Base-by-base conservation (phyloP, 2,329 filamentous ascomycete genomes). In the Neophaeococcomyces aloes region DNA sequence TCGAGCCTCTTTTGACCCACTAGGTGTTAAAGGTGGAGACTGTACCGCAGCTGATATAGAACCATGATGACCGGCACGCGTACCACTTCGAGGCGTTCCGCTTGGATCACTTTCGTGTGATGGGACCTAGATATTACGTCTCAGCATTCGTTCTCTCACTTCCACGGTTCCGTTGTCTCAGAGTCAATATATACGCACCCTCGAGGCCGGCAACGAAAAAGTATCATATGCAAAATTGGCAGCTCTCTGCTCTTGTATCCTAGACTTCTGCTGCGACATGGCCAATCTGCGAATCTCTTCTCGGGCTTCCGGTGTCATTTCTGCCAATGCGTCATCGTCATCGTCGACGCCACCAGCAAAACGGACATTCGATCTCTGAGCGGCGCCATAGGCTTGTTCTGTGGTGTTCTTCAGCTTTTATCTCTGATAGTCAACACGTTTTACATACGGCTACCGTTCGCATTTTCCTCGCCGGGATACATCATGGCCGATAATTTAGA, bases 191-290 rank as follows among this genome's bases (percentile, higher is more conserved):
- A 30, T 32, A 63, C 64, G 41, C 64, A 68, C 64, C 51, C 64
- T 63, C 33, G 59, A 65, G 13, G 62, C 57, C 47, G 91, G 89
- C 41, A 96, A 71, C 29, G 91, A 96, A 51, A 94, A 80, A 27
- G 89, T 82, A 61, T 95, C 88, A 58, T 88, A 96, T 33, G 83
- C 80, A 65, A 86, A 94, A 59, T 87, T 85, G 59, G 83, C 83
- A 70, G 94, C 78, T 51, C 88, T 78, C 45, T 79, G 75, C 56
- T 88, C 82, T 66, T 95, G 88, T 48, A 94, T 72, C 55, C 81
- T 78, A 36, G 79, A 75, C 49, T 78, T 78, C 52, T 86, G 82
- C 19, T 94, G 69, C 18, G 78, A 80, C 54, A 79, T 76, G 39
- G 83, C 80, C 48, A 94, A 68, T 47, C 78, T 79, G 53, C 75